A percentile compares a stretch with the other conserved stretches of the same genome.
Conservation (phyloP, 495 filamentous ascomycete genomes). For the Lasiosphaeris hirsuta region DNA sequence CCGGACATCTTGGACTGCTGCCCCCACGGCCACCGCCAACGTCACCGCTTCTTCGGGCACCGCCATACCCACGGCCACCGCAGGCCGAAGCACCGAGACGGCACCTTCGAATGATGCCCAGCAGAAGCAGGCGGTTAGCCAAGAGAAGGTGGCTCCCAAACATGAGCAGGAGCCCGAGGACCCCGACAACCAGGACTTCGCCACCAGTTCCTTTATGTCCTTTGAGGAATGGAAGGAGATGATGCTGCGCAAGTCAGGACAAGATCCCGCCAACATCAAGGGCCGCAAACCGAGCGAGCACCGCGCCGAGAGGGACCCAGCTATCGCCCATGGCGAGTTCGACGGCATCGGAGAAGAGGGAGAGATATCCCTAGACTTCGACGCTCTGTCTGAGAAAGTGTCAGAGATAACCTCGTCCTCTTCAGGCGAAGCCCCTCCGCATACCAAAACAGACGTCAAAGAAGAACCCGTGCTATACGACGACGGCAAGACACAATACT, state of each 20-base stretch:
- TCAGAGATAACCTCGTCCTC: constrained; percentile 34
- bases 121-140: constrained; percentile 11
- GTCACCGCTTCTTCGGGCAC: constrained; percentile 13
- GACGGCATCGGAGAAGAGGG: constrained; percentile 73
- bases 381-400: constrained; percentile 49
- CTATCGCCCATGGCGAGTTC: constrained; percentile 30
- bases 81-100: constrained; percentile 11
- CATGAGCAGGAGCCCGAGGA: constrained; percentile 14
- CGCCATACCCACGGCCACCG: constrained; percentile 8
- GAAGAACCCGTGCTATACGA: constrained; percentile 44
- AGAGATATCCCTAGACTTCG: constrained; percentile 90
- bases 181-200: constrained; percentile 52
- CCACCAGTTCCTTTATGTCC: constrained; percentile 85
- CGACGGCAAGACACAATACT: constrained; percentile 47
- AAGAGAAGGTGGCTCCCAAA: constrained; percentile 9
- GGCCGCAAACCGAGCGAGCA: constrained; percentile 42
- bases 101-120: constrained; percentile 14
- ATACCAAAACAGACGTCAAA: constrained; percentile 36
- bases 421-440: constrained; percentile 28
- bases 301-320: constrained; percentile 30
- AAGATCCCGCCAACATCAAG: constrained; percentile 73
- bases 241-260: constrained; percentile 82
- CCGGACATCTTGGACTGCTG: constrained; percentile 41
- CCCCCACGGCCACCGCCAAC: constrained; percentile 23
- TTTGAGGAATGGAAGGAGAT: constrained; percentile 99